Conservation (phyloP, 2,329 filamentous ascomycete genomes). For the Monilinia fructigena region DNA sequence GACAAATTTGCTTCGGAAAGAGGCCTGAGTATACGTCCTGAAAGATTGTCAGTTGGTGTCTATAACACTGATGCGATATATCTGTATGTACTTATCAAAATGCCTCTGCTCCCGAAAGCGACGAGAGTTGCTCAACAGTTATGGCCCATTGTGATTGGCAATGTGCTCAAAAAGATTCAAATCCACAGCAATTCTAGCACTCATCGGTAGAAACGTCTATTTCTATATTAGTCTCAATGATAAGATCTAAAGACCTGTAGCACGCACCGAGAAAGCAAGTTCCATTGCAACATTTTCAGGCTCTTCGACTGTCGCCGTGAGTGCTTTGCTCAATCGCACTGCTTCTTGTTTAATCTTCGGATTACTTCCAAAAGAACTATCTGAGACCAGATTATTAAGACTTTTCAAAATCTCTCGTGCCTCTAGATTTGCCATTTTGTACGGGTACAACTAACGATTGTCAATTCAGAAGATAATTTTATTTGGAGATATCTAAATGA, state of each 20-base stretch:
- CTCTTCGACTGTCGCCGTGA: neutral
- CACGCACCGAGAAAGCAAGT: neutral
- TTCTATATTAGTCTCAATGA: too few species aligned
- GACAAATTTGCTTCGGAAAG: neutral
- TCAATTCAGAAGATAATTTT: neutral
- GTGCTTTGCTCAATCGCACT: neutral
- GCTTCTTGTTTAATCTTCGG: neutral
- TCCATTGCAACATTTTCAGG: slow-evolving; percentile 4
- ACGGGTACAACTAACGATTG: too few species aligned
- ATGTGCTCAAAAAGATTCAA: slow-evolving; percentile 5
- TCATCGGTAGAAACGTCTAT: neutral
- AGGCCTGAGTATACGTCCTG: neutral
- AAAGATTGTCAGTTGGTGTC: neutral
- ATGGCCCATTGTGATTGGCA: neutral
- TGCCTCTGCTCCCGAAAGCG: neutral
- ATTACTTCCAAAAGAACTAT: neutral
- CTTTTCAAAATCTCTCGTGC: neutral
- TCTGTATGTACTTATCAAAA: slow-evolving; percentile 2
- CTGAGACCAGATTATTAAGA: neutral
- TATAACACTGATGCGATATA: neutral
- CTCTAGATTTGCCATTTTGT: neutral
- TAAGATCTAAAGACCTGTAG: too few species aligned
- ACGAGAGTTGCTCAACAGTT: neutral
- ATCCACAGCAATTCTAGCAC: neutral
- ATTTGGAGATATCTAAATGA: too few species aligned